phyloP scores from a whole-genome alignment of 306 rosid genomes.

The Corylus americana region DNA sequence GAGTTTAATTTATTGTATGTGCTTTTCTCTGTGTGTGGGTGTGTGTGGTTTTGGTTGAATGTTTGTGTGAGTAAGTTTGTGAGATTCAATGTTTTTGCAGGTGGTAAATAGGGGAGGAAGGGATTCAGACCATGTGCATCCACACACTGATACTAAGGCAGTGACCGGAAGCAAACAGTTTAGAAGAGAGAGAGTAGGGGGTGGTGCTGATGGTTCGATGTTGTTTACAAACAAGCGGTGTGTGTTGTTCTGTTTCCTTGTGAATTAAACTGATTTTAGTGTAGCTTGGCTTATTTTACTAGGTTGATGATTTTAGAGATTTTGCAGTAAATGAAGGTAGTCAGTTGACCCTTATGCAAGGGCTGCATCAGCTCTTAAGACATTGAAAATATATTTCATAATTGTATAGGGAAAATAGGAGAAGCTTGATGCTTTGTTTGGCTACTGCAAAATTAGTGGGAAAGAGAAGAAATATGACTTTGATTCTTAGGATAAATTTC shows the following conservation, averaged over 20 bases:
- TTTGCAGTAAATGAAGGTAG: background rate
- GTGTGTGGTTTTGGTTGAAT: background rate
- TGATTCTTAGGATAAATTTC: background rate
- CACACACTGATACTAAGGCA: slow-evolving; percentile 21
- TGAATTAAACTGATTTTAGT: background rate
- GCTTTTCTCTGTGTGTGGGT: background rate
- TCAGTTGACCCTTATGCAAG: background rate
- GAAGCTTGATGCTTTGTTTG: slow-evolving; percentile 3
- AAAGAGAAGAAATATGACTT: background rate
- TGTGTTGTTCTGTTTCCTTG: background rate
- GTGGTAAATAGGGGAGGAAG: slow-evolving; percentile 56
- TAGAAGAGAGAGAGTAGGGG: slow-evolving; percentile 28
- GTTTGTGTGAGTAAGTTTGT: background rate
- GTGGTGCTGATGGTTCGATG: slow-evolving; percentile 24
- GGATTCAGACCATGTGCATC: slow-evolving; percentile 18
- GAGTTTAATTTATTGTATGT: background rate
- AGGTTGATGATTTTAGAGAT: background rate
- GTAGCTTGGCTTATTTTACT: background rate
- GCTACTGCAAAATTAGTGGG: background rate
- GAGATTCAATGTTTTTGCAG: slow-evolving; percentile 25
- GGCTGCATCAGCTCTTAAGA: background rate
- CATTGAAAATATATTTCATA: background rate
- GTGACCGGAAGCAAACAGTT: slow-evolving; percentile 45
- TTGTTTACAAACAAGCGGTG: slow-evolving; percentile 46
- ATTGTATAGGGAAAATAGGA: background rate